These are phyloP conservation scores for Saccharomyces eubayanus DNA, from an alignment of 805 yeast species.

Conservation along the genomic window DNA sequence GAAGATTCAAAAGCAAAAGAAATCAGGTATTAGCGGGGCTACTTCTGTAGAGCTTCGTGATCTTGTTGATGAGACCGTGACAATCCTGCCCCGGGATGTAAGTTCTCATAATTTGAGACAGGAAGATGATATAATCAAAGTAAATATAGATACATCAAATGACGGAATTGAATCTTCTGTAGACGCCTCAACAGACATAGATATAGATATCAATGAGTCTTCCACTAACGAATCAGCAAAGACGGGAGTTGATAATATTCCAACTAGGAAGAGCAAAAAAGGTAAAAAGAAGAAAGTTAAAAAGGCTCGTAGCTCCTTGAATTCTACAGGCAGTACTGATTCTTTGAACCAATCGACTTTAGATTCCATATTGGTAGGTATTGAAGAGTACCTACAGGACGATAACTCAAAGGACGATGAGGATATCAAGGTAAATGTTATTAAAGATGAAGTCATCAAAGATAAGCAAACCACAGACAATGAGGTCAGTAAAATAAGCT, in stretches of 20 bases:
- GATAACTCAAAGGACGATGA: constrained; percentile 1
- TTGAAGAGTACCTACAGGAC: constrained; percentile 19
- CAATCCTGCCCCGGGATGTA: neutral
- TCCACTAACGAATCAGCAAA: neutral
- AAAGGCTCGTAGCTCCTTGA: neutral
- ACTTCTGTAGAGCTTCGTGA: neutral
- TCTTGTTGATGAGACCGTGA: neutral
- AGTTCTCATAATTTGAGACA: neutral
- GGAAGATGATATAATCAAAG: neutral
- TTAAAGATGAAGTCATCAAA: constrained; percentile 1
- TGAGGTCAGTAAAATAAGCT: neutral
- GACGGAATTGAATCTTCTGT: neutral
- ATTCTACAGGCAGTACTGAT: neutral
- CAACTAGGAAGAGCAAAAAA: neutral
- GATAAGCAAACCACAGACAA: neutral
- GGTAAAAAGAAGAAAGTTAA: neutral
- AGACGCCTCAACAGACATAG: neutral
- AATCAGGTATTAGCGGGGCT: neutral
- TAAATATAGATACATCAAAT: neutral
- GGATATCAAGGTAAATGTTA: constrained; percentile 8
- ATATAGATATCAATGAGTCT: neutral
- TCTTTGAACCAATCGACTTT: constrained; percentile 5
- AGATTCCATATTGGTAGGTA: constrained; percentile 21
- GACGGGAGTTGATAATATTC: neutral
- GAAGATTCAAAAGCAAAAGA: constrained; percentile 6